Evolutionary conservation across 331 rosid species (phyloP), one percentile per base, ranked within the genome.

Genomic region (Quercus phellos): DNA sequence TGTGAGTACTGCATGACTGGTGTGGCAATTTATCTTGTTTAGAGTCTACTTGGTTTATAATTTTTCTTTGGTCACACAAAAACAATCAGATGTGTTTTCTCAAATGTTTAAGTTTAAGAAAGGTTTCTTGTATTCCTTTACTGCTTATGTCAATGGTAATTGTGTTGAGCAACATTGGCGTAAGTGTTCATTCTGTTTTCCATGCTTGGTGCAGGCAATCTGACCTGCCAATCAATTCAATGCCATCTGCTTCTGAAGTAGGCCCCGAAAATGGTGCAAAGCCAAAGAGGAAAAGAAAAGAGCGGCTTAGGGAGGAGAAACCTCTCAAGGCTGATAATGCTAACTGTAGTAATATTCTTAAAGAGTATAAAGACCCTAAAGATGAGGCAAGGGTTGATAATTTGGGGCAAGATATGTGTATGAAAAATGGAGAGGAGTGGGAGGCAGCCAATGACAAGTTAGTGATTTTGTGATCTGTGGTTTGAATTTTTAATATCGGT

Each of bases 251-350:
- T 84, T 64, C 86, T 76, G 89, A 72, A 63, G 38, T n/a, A 26
- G 79, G 67, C 79, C 74, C 35, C 42, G 81, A 55, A 75, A 79
- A 77, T 77, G 76, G 76, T 60, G 82, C 72, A 76, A 83, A 58
- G 24, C 60, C 73, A 6, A 85, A 88, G 78, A 87, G 77, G 83
- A 91, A 86, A 64, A 78, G 82, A 64, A 89, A 88, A 82, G 88
- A 77, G 51, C 75, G 69, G 73, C 59, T 64, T 21, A 60, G 80
- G 29, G 75, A 80, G 77, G 84, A 34, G 30, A 80, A 83, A 30
- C 5, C 46, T 27, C 14, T 6, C 67, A 88, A 79, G 74, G 85
- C 78, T 19, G 76, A 82, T 72, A 80, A 68, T 73, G 77, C 68
- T 27, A 66, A 77, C 55, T 35, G 51, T 61, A 72, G 18, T 66